These are phyloP conservation scores for Coemansia sp. DNA, from an alignment of 192 early-diverging fungal species.

Conservation along the genomic window DNA sequence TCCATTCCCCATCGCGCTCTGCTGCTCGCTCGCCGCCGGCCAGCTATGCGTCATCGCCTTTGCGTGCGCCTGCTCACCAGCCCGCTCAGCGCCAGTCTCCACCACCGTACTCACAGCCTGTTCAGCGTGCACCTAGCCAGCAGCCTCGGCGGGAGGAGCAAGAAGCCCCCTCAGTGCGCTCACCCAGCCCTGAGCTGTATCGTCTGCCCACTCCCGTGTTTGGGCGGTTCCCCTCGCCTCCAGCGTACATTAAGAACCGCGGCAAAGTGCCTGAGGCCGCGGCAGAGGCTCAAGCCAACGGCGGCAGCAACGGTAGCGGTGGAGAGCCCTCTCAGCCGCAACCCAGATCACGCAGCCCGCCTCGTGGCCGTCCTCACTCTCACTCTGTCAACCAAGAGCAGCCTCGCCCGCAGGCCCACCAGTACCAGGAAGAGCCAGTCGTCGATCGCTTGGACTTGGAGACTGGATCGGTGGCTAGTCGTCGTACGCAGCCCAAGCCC, in stretches of 20 bases:
- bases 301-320: conserved; percentile 1
- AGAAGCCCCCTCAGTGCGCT: conserved; percentile 17
- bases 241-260: conserved; percentile 56
- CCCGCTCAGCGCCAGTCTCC: conserved; percentile 31
- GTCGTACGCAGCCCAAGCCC: conserved; percentile 34
- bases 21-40: conserved; percentile 18
- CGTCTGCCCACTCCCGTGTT: conserved; percentile 51
- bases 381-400: conserved; percentile 34
- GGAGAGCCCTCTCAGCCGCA: not conserved
- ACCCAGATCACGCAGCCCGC: conserved; percentile 13
- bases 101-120: conserved; percentile 4
- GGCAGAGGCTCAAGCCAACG: conserved; percentile 17
- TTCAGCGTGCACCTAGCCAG: conserved; percentile 7
- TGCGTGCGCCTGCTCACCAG: conserved; percentile 45
- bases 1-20: conserved; percentile 22
- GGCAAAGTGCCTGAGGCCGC: conserved; percentile 22
- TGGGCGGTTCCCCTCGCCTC: conserved; percentile 57
- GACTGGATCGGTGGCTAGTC: conserved; percentile 48
- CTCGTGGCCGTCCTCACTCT: conserved; percentile 46
- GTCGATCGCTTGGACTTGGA: conserved; percentile 48
- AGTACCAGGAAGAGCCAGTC: conserved; percentile 44
- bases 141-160: conserved; percentile 15
- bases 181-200: conserved; percentile 42
- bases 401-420: not conserved
- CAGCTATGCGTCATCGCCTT: conserved; percentile 35